A percentile compares a stretch with the other conserved stretches of the same genome.
Conservation (phyloP, 2,329 filamentous ascomycete species). For the Epichloe sylvatica region DNA sequence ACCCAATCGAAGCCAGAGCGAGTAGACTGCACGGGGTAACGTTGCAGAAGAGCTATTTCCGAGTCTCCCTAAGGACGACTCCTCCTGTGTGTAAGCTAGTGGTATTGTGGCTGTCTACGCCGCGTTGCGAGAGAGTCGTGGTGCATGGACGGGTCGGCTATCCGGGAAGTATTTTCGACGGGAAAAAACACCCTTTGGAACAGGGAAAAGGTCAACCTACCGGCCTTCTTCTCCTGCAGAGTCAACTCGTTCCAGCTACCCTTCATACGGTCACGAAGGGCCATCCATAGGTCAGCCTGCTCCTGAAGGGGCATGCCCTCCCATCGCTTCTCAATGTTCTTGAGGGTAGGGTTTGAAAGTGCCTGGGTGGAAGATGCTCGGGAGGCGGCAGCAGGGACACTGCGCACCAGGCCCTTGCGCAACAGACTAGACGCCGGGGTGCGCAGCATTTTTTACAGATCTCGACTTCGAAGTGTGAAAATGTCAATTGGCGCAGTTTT, state of each 20-base stretch:
- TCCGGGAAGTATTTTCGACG: conserved; percentile 22
- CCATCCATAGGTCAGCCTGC: conserved; percentile 99
- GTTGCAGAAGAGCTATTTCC: too few species aligned
- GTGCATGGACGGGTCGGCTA: conserved; percentile 12
- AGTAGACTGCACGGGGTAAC: background rate
- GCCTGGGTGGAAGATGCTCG: conserved; percentile 62
- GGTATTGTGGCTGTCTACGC: background rate
- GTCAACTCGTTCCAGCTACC: conserved; percentile 91
- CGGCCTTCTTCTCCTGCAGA: conserved; percentile 95
- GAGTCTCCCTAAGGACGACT: background rate
- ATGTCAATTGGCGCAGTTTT: conserved; percentile 22
- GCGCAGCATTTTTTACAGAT: conserved; percentile 36
- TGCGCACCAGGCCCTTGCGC: conserved; percentile 34
- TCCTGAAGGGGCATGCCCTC: conserved; percentile 95
- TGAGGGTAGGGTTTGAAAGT: conserved; percentile 93
- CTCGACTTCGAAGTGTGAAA: conserved; percentile 8
- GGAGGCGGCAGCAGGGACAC: conserved; percentile 30
- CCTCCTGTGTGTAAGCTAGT: background rate
- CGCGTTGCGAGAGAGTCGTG: conserved; percentile 6
- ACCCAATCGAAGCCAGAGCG: background rate
- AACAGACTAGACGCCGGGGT: conserved; percentile 38
- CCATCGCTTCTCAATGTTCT: conserved; percentile 99
- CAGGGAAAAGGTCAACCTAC: conserved; percentile 40
- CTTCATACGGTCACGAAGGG: conserved; percentile 97
- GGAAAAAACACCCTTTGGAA: background rate